Evolutionary conservation across 78 protist species (phyloP), one percentile per base, ranked within the genome.

Genomic region (Cavenderia fasciculata): DNA sequence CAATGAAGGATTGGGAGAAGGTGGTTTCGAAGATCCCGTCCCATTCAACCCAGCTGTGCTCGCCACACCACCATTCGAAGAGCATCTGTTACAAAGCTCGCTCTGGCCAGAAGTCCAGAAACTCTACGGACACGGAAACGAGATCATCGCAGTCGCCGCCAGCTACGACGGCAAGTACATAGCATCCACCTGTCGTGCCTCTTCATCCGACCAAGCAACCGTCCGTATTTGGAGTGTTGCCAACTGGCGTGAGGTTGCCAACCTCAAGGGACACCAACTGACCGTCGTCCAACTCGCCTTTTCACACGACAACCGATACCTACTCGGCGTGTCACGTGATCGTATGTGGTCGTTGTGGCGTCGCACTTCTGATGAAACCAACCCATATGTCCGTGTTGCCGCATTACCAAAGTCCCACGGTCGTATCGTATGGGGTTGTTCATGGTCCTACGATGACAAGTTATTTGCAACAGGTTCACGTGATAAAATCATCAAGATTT

Each of bases 71-170:
- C 94, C 94, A 57, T 65, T 89, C 25, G 94, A 89, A 43, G 94
- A 89, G 19, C 94, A 89, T 71, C 77, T 89, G 5, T 46, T 78
- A 23, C 94, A 89, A 72, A 62, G 85, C 16, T 69, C 90, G 21
- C 82, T 89, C 23, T 89, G 94, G 94, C 91, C 94, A 57, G 94
- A 89, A 25, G 33, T 89, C 8, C 82, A 74, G 8, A 89, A 89
- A 46, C 72, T 89, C 31, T 89, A 89, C 40, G 94, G 94, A 12
- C 94, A 89, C 40, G 87, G 87, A 43, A 78, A 89, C 34, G 91
- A 89, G 27, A 78, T 89, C 34, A n/a, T 78, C 18, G 25, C 94
- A 51, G 87, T 89, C 38, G 72, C 87, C 27, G 69, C 76, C 41
- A 71, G 75, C 34, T 44, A 21, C 0, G 86, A 77, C 44, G 94